These are phyloP conservation scores for Rhizopogon sp. DNA, from an alignment of 768 basidiomycete species.

Conservation along the genomic window DNA sequence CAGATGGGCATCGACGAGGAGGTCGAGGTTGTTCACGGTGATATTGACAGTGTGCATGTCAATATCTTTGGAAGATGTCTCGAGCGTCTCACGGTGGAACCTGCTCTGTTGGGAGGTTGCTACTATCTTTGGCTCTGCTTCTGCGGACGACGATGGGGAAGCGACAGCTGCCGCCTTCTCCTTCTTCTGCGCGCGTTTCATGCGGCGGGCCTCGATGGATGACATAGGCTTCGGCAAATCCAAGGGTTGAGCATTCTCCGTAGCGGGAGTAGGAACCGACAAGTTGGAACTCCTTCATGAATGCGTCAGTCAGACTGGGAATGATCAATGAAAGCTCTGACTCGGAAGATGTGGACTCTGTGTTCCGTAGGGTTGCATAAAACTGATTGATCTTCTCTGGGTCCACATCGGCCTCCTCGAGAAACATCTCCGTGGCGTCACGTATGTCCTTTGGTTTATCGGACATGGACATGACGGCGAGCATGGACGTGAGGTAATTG, in stretches of 20 bases:
- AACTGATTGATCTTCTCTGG: conserved; percentile 5
- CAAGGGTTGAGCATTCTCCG: background rate
- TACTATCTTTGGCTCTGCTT: conserved; percentile 17
- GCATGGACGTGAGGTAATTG: conserved; percentile 9
- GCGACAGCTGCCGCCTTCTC: conserved; percentile 2
- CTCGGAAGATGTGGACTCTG: background rate
- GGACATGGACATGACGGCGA: conserved; percentile 4
- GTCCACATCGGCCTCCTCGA: conserved; percentile 8
- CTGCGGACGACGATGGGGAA: background rate
- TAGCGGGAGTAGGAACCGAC: background rate
- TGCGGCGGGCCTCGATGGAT: conserved; percentile 3
- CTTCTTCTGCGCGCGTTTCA: conserved; percentile 10
- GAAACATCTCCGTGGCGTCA: conserved; percentile 9
- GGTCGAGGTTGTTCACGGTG: conserved; percentile 44
- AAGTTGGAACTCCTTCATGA: background rate
- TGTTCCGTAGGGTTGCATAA: conserved; percentile 2
- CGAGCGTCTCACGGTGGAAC: conserved; percentile 44
- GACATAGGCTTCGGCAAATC: conserved; percentile 1
- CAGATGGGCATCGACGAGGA: conserved; percentile 49
- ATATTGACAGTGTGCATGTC: conserved; percentile 53
- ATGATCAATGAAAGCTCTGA: background rate
- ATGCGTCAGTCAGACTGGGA: background rate
- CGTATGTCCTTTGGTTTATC: background rate
- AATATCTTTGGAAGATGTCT: conserved; percentile 34
- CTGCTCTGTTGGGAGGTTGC: conserved; percentile 45